phyloP scores from a whole-genome alignment of 2,329 filamentous ascomycete species.

The Fusarium praegraminearum region DNA sequence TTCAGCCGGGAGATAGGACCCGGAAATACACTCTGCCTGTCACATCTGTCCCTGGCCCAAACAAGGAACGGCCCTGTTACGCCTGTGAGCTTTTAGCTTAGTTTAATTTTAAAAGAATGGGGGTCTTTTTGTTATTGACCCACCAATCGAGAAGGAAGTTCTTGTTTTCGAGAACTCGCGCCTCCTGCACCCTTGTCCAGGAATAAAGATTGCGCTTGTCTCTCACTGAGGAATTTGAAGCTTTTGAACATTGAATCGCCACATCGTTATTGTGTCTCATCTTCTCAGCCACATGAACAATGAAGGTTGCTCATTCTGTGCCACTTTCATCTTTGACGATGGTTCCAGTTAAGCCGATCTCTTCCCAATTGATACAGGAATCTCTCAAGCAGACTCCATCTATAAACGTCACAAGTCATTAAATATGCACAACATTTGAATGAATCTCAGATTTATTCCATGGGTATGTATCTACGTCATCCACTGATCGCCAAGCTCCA shows the following conservation, averaged over 20 bases:
- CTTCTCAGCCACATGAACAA: not conserved
- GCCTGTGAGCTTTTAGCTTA: not conserved
- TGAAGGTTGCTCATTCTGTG: not conserved
- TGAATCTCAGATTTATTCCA: not conserved
- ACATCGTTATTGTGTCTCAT: not conserved
- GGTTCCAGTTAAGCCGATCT: not conserved
- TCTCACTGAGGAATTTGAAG: not conserved
- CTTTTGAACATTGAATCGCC: not conserved
- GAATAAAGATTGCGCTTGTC: too few species aligned
- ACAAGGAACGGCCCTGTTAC: not conserved
- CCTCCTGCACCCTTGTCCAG: too few species aligned
- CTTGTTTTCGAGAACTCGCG: too few species aligned
- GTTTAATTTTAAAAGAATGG: slow-evolving; percentile 11
- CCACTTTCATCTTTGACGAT: not conserved
- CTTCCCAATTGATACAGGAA: not conserved
- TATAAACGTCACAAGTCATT: not conserved
- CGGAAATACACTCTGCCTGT: slow-evolving; percentile 9
- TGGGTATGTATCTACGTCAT: not conserved
- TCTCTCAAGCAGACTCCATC: not conserved
- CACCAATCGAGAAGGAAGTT: not conserved
- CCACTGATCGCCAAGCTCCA: not conserved
- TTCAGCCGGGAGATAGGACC: not conserved
- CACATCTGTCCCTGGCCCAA: not conserved
- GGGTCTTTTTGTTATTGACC: not conserved
- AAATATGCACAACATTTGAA: not conserved